phyloP scores from a whole-genome alignment of 371 early-diverging fungal genomes.

The Massospora cicadina region DNA sequence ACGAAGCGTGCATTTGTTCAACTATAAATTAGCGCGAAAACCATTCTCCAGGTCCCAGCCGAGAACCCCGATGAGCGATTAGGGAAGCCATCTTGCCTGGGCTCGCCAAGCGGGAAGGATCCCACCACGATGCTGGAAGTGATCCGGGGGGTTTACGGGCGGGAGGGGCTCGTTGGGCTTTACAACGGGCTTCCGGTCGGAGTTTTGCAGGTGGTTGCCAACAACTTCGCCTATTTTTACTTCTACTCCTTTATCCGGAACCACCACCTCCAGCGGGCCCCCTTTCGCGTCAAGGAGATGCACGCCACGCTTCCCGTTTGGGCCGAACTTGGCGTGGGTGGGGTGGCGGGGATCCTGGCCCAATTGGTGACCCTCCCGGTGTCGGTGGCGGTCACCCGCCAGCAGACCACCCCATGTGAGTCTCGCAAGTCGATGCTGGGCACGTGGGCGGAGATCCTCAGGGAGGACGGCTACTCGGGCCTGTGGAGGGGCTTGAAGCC shows the following conservation, averaged over 20 bases:
- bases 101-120: slow-evolving; percentile 56
- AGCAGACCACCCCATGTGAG: slow-evolving; percentile 36
- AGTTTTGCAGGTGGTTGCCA: slow-evolving; percentile 68
- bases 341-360: slow-evolving; percentile 74
- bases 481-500: slow-evolving; percentile 82
- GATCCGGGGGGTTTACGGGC: slow-evolving; percentile 51
- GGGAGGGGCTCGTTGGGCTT: slow-evolving; percentile 78
- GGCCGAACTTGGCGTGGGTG: slow-evolving; percentile 75
- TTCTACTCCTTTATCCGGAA: slow-evolving; percentile 67
- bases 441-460: slow-evolving; percentile 49
- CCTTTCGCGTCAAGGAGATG: slow-evolving; percentile 18
- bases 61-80: background rate
- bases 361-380: slow-evolving; percentile 86
- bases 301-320: slow-evolving; percentile 26
- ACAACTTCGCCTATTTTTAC: slow-evolving; percentile 90
- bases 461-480: slow-evolving; percentile 66
- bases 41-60: slow-evolving; percentile 3
- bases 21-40: slow-evolving; percentile 4
- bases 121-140: slow-evolving; percentile 41
- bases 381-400: slow-evolving; percentile 68
- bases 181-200: slow-evolving; percentile 83
- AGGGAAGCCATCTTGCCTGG: slow-evolving; percentile 70
- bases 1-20: no score
- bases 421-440: slow-evolving; percentile 32
- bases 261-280: slow-evolving; percentile 25